Base-by-base conservation (phyloP, 208 protist species). In the Novymonas esmeraldas region DNA sequence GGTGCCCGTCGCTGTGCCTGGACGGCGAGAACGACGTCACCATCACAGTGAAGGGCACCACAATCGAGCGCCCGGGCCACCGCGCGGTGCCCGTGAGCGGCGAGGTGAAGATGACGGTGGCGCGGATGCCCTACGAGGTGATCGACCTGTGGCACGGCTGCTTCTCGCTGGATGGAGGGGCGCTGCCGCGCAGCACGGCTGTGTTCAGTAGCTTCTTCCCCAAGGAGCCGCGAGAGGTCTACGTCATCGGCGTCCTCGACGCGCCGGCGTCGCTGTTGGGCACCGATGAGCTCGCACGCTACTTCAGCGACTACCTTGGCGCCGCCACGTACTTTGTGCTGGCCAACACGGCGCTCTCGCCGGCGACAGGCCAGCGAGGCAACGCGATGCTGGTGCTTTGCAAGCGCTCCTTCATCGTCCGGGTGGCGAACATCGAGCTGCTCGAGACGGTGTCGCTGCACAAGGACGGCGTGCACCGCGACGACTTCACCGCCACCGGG, bases 71-170 rank as follows among this genome's bases (percentile, higher is more conserved):
- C 9, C 75, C 81, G 0, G 79, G 73, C 48, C 60, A 56, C 24
- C 48, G 36, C 5, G n/a, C 24, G 33, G 29, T 64, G 18, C 6
- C 41, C 13, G 84, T 87, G 16, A 67, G 38, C 16, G 85, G 84
- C 10, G 82, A 91, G 31, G 63, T 78, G 20, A 75, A 76, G 26
- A 73, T 95, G 56, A 82, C 76, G 41, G 80, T 91, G 24, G 72
- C 86, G 7, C 82, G 82, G 6, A 87, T 90, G 82, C 86, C 86
- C 2, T 92, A 90, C 56, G 90, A 95, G 45, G 82, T 95, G 42
- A 74, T 93, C 36, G 83, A 89, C 74, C 55, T 95, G 18, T 95
- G 87, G 87, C 87, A 78, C 58, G 86, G 85, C 24, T 92, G 83
- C 70, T 87, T 95, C 56, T 93, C 90, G 16, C 57, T 95, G 28